Evolutionary conservation across 1,284 basidiomycete species (phyloP).

Genomic region (Rhodotorula mucilaginosa): DNA sequence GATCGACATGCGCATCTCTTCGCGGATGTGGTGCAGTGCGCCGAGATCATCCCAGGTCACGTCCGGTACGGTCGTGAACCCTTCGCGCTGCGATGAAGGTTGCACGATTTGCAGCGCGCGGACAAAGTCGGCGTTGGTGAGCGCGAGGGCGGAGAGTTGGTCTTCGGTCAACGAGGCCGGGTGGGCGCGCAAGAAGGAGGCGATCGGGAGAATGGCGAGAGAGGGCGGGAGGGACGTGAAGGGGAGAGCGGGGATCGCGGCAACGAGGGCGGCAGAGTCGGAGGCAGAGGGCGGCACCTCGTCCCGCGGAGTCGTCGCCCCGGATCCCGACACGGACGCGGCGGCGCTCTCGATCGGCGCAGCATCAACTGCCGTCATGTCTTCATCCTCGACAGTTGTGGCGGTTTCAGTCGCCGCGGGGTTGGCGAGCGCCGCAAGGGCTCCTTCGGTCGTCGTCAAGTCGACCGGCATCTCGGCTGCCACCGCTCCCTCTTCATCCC

Average conservation of each 20-base stretch:
- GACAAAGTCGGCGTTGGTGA: constrained; percentile 75
- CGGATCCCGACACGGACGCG: neutral
- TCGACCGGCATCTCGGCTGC: constrained; percentile 12
- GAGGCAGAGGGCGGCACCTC: neutral
- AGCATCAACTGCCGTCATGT: constrained; percentile 18
- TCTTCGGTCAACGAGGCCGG: constrained; percentile 73
- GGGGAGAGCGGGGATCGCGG: constrained; percentile 47
- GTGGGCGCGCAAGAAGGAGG: constrained; percentile 81
- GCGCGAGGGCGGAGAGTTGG: constrained; percentile 62
- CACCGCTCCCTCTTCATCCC: neutral
- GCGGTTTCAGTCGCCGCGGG: neutral
- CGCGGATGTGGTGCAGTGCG: constrained; percentile 77
- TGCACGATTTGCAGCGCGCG: constrained; percentile 80
- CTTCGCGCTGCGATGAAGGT: constrained; percentile 94
- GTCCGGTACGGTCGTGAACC: constrained; percentile 93
- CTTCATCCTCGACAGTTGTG: constrained; percentile 40
- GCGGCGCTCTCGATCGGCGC: neutral
- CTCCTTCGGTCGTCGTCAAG: constrained; percentile 20
- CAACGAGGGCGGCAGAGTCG: neutral
- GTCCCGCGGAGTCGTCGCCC: constrained; percentile 6
- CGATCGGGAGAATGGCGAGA: constrained; percentile 67
- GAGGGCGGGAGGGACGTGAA: constrained; percentile 52
- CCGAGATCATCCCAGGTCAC: constrained; percentile 94
- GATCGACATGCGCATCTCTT: constrained; percentile 95
- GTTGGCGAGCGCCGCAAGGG: constrained; percentile 8